Evolutionary conservation across 2,329 filamentous ascomycete species (phyloP), one percentile per base, ranked within the genome.

Genomic region (Coniochaeta sp.): DNA sequence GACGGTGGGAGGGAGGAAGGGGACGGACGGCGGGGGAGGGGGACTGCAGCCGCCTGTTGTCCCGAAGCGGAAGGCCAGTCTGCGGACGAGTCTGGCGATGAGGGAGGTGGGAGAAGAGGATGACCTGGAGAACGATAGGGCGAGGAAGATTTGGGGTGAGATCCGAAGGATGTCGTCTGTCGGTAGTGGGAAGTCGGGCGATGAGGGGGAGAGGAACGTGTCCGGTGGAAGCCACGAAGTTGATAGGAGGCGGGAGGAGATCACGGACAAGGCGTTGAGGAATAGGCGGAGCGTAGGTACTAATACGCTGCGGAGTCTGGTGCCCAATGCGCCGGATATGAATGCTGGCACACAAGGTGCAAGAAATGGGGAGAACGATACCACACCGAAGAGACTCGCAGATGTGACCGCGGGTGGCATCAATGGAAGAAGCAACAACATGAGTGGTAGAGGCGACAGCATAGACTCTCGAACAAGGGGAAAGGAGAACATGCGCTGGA

Each of bases 151-250:
- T 12, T 57, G 55, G 53, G 52, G 33, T 13, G 51, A 56, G 28
- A 56, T 60, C 3, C 54, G 59, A 8, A 56, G 53, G 3, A 52
- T 52, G 12, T 57, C 59, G 28, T 48, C 49, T 13, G 35, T 40
- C 8, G 40, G 42, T 31, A 33, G 51, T 10, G 28, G 31, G 7
- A 30, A 9, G 7, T 2, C 3, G 47, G 20, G 22, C 3, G 30
- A 49, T 6, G 30, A 9, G 16, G 40, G 22, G 8, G 22, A 32
- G 9, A 49, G 28, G 38, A 26, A 57, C 16, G 26, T 31, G 24
- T 48, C 45, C 12, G 18, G 14, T 3, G 24, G 52, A 31, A 51
- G 47, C 22, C 7, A 7, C 2, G 38, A 20, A 55, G 38, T 42
- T 4, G 38, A 24, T 5, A 12, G 38, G 38, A 26, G 38, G 53